Conservation (phyloP, 768 basidiomycete species). For the Agrocybe praecox region DNA sequence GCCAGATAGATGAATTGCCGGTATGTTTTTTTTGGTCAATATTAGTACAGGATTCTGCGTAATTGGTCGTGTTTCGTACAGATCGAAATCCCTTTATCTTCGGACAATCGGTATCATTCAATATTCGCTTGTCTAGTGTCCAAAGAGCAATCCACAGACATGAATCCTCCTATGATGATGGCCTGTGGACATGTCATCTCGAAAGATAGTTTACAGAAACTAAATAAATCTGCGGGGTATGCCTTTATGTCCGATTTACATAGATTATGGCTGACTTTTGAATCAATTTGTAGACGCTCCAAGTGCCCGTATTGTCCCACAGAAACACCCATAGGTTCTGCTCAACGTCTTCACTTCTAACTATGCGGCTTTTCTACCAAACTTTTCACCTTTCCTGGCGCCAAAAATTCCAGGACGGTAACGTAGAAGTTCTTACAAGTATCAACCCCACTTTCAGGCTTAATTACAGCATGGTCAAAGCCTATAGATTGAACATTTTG, state of each 20-base stretch:
- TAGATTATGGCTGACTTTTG: constrained; percentile 6
- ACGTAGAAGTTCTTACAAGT: neutral
- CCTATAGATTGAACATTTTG: too few species aligned
- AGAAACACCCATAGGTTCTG: constrained; percentile 62
- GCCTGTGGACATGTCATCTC: constrained; percentile 94
- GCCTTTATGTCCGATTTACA: constrained; percentile 13
- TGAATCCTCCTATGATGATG: constrained; percentile 99
- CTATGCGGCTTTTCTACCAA: neutral
- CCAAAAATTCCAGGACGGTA: neutral
- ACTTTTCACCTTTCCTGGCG: neutral
- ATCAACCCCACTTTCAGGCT: too few species aligned
- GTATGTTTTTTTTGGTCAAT: constrained; percentile 42
- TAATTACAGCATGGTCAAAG: too few species aligned
- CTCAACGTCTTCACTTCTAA: constrained; percentile 70
- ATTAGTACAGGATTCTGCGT: neutral
- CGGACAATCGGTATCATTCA: constrained; percentile 92
- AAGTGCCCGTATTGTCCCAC: constrained; percentile 97
- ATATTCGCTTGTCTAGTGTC: constrained; percentile 98
- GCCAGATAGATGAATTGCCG: constrained; percentile 85
- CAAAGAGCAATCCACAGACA: constrained; percentile 92
- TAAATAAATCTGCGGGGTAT: constrained; percentile 82
- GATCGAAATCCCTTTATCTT: constrained; percentile 92
- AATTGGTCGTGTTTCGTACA: constrained; percentile 30
- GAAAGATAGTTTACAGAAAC: constrained; percentile 86
- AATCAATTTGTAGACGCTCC: constrained; percentile 60